Evolutionary conservation across 257 asterid species (phyloP).

Genomic region (Galeopsis tetrahit): DNA sequence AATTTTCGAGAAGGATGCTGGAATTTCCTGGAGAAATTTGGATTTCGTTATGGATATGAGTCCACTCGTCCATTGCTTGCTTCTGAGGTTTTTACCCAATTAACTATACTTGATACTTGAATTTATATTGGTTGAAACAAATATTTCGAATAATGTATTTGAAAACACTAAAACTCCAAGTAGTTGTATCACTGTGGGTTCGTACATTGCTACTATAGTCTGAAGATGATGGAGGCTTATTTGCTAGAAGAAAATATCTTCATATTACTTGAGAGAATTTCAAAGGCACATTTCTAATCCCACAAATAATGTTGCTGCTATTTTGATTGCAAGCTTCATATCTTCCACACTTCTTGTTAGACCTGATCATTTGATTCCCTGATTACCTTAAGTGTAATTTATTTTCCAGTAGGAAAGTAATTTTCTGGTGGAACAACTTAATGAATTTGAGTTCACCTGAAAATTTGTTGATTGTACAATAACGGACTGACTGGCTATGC

Average conservation of each 20-base stretch:
- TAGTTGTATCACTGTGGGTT: conserved; percentile 7
- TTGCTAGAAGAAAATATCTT: conserved; percentile 3
- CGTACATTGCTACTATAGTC: conserved; percentile 25
- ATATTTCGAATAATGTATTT: neutral
- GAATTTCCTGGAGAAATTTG: conserved; percentile 80
- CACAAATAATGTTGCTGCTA: neutral
- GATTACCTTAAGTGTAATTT: neutral
- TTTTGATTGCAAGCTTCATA: conserved; percentile 4
- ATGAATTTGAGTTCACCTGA: conserved; percentile 9
- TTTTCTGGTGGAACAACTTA: conserved; percentile 17
- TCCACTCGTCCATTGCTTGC: conserved; percentile 80
- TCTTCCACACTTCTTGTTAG: neutral
- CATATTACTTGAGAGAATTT: conserved; percentile 5
- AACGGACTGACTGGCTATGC: neutral
- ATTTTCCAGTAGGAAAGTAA: neutral
- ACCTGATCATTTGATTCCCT: neutral
- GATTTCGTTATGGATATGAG: conserved; percentile 69
- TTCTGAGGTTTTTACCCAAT: conserved; percentile 66
- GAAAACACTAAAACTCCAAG: conserved; percentile 16
- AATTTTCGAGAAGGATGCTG: conserved; percentile 50
- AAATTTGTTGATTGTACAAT: conserved; percentile 5
- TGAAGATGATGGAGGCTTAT: conserved; percentile 17
- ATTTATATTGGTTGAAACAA: conserved; percentile 10
- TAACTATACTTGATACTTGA: conserved; percentile 19
- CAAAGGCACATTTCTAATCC: conserved; percentile 5